Evolutionary conservation across 2,329 filamentous ascomycete species (phyloP), one percentile per base, ranked within the genome.

Genomic region (Aspergillus proliferans): DNA sequence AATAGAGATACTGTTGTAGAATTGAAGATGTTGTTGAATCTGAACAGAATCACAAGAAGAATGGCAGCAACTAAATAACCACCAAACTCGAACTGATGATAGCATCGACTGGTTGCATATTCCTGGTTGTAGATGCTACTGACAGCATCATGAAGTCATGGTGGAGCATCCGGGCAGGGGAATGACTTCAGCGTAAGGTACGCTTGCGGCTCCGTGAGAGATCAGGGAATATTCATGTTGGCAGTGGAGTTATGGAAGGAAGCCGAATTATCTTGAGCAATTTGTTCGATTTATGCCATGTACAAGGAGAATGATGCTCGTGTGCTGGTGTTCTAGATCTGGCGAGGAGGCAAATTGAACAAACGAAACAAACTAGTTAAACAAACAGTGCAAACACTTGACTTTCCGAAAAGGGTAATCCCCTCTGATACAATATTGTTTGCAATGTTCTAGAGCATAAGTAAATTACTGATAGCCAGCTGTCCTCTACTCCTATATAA

Each of bases 111-210:
- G n/a, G 19, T 38, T 38, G 18, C 33, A 19, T 51, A 19, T 51
- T 44, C 36, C 41, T 47, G 48, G 52, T 45, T 26, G 24, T 19
- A 24, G 39, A 34, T 3, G 43, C 26, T 36, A 28, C 33, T 65
- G 62, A 66, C 58, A 58, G 45, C 62, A 65, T 64, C n/a, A 51
- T 66, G 62, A 66, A 57, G 59, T 66, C 63, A 66, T 64, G 47
- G 52, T 57, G 55, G 57, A 33, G 46, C 34, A 7, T 19, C 47
- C 43, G 47, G 46, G 18, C 15, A 47, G 33, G 18, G n/a, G 18
- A 28, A 64, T 66, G 63, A 66, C 56, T 60, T 66, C 61, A 65
- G 19, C n/a, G 10, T 15, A 33, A 42, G 46, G 46, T 28, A 43
- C 15, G 19, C 28, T 8, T 19, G 18, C n/a, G 34, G 21, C 18